These are phyloP conservation scores for Conticribra guillardii DNA, from an alignment of 108 stramenopile genomes.

Conservation along the genomic window DNA sequence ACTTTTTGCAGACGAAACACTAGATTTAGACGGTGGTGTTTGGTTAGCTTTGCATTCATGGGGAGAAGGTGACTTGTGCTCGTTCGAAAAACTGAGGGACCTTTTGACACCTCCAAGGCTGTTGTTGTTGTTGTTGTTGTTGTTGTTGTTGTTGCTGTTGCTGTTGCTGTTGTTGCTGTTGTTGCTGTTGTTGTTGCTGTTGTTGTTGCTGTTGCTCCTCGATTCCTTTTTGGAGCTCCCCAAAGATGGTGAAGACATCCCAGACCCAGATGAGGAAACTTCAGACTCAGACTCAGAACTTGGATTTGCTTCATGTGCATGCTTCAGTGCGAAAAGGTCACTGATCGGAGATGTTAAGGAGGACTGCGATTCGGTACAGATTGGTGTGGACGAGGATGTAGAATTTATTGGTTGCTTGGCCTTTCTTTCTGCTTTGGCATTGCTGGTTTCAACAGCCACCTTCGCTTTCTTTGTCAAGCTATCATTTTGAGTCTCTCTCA, in stretches of 20 bases:
- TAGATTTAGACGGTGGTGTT: not conserved
- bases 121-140: too few relatives aligned
- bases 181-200: too few relatives aligned
- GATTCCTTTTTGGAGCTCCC: too few relatives aligned
- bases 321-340: slow-evolving; percentile 33
- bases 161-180: too few relatives aligned
- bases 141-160: too few relatives aligned
- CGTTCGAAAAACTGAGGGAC: slow-evolving; percentile 18
- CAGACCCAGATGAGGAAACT: slow-evolving; percentile 12
- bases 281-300: slow-evolving; percentile 19
- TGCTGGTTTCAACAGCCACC: not conserved
- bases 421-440: not conserved
- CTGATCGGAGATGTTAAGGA: slow-evolving; percentile 12
- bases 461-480: not conserved
- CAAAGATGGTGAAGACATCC: too few relatives aligned
- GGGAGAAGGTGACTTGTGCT: not conserved
- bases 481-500: not conserved
- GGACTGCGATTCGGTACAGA: not conserved
- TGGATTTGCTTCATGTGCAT: slow-evolving; percentile 24
- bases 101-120: slow-evolving; percentile 17
- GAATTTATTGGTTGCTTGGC: not conserved
- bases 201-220: too few relatives aligned
- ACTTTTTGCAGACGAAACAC: not conserved
- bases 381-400: not conserved
- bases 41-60: not conserved